Base-by-base conservation (phyloP, 2,329 filamentous ascomycete genomes). In the Ceratocystis albifundus region DNA sequence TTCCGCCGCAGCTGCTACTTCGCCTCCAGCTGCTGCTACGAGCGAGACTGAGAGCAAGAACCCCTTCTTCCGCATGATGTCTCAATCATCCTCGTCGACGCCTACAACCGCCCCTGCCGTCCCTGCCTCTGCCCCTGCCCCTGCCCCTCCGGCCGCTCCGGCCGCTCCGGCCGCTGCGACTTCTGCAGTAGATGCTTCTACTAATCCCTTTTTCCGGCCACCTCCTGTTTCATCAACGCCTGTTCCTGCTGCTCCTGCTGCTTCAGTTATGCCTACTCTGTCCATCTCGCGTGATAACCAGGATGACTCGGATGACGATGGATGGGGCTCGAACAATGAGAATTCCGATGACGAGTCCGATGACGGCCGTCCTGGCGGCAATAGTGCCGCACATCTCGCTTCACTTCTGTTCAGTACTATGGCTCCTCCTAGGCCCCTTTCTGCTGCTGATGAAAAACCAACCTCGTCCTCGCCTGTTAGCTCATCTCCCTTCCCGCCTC, bases 351-450 rank as follows among this genome's bases (percentile, higher is more conserved):
- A 88, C 65, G 88, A 90, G 64, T 86, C 85, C 45, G 88, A 93
- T 66, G 89, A 92, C 66, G 88, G 91, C 65, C 84, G 87, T 8
- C 87, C 89, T 20, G 88, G 88, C 63, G 90, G 90, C 65, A 86
- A 88, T 68, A 90, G 85, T 71, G 94, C 94, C 62, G 94, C 95
- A 68, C 90, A 96, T 71, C 84, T 99, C 46, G 94, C 94, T 17
- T 96, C 90, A 5, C 94, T 96, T 68, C 82, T 99, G 22, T 99
- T 99, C 74, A 93, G 94, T 68, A 96, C 92, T 64, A 97, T 99
- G 92, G 93, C 84, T 8, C 93, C 94, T 48, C 93, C 94, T 15
- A 86, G 93, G 64, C 92, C 93, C 36, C 77, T 96, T 57, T 95
- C 90, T 22, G 88, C 90, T 5, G 85, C 89, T 74, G 90, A 89